phyloP scores from a whole-genome alignment of 495 filamentous ascomycete species.

The Lasiosphaeria ovina region DNA sequence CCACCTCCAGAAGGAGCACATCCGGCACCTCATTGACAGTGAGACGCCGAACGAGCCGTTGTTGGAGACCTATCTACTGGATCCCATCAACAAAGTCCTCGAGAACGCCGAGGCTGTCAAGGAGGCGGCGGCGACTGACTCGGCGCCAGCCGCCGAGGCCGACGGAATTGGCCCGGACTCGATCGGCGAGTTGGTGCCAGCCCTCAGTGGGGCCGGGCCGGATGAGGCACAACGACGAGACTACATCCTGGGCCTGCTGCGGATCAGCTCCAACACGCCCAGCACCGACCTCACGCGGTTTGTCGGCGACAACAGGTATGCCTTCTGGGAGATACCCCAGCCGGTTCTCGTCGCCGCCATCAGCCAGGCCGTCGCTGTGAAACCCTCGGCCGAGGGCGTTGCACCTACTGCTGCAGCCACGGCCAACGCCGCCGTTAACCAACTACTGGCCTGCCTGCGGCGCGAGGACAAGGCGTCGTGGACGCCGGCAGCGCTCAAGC shows the following conservation, averaged over 20 bases:
- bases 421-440: neutral
- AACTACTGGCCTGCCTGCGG: neutral
- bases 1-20: conserved; percentile 76
- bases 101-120: neutral
- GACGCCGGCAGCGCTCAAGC: conserved; percentile 2
- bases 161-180: no score
- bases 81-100: conserved; percentile 12
- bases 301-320: conserved; percentile 56
- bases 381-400: no score
- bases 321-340: conserved; percentile 54
- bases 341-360: neutral
- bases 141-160: no score
- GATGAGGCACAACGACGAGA: neutral
- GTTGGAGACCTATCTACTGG: conserved; percentile 19
- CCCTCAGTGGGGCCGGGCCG: no score
- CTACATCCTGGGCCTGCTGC: neutral
- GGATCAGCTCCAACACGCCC: neutral
- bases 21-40: conserved; percentile 21
- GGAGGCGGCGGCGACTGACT: no score
- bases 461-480: conserved; percentile 6
- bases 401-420: neutral
- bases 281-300: conserved; percentile 42
- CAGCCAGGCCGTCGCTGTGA: neutral
- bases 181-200: no score
- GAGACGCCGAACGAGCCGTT: neutral